Conservation (phyloP, 345 rosid species). For the Trapa bicornis region DNA sequence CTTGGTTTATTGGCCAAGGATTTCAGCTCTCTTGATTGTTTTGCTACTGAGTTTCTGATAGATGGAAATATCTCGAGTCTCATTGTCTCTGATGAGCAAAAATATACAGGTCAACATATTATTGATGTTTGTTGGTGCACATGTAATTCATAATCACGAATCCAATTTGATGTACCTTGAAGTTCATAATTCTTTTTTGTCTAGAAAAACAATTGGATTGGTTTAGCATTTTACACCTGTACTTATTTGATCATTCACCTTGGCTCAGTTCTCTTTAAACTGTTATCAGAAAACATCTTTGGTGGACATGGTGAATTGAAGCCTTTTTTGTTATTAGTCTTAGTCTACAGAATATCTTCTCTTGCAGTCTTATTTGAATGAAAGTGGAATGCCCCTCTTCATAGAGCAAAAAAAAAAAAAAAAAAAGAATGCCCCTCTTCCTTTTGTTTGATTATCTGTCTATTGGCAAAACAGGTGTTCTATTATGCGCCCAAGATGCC, state of each 20-base stretch:
- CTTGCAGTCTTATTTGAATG: not conserved
- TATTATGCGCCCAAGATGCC: slow-evolving; percentile 89
- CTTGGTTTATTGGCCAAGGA: slow-evolving; percentile 89
- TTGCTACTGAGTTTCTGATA: slow-evolving; percentile 90
- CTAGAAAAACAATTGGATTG: not conserved
- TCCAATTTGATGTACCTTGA: not conserved
- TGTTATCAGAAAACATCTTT: too few relatives aligned
- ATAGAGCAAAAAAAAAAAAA: too few relatives aligned
- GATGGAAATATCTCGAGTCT: slow-evolving; percentile 94
- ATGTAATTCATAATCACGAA: not conserved
- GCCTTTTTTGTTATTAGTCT: too few relatives aligned
- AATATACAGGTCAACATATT: slow-evolving; percentile 61
- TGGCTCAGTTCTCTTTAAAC: too few relatives aligned
- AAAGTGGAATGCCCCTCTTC: not conserved
- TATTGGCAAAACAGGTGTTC: slow-evolving; percentile 47
- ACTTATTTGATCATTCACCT: too few relatives aligned
- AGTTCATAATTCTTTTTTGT: not conserved
- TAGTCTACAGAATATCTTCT: not conserved
- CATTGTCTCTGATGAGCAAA: slow-evolving; percentile 86
- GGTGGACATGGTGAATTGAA: too few relatives aligned
- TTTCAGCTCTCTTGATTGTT: slow-evolving; percentile 86
- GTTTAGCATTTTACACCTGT: not conserved
- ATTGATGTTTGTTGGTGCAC: not conserved
- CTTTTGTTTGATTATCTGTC: not conserved
- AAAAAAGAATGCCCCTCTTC: not conserved